Evolutionary conservation across 2,329 filamentous ascomycete genomes (phyloP).

Genomic region (Cylindrodendrum hubeiense): DNA sequence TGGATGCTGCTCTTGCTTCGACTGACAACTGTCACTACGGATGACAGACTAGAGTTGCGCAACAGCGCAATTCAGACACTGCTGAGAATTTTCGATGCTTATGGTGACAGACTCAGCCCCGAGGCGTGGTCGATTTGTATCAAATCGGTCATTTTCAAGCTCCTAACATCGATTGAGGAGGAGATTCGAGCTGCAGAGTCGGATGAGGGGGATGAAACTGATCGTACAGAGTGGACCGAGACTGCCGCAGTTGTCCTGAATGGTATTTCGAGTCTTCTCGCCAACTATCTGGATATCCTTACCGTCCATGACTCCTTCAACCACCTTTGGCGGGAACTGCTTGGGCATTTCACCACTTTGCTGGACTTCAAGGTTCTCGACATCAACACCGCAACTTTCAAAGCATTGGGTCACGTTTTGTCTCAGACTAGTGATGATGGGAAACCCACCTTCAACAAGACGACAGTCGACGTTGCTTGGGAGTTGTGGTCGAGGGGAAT

Average conservation of each 20-base stretch:
- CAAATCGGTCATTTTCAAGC: constrained; percentile 82
- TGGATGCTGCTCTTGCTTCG: constrained; percentile 84
- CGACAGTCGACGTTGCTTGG: constrained; percentile 74
- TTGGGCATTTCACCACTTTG: constrained; percentile 75
- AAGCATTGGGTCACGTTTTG: constrained; percentile 74
- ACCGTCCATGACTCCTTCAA: constrained; percentile 75
- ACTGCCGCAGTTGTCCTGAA: constrained; percentile 81
- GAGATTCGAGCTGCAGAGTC: constrained; percentile 60
- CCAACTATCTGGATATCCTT: constrained; percentile 81
- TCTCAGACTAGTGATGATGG: constrained; percentile 60
- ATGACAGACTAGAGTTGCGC: constrained; percentile 79
- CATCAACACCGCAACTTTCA: constrained; percentile 78
- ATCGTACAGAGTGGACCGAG: constrained; percentile 74
- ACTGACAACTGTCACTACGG: constrained; percentile 77
- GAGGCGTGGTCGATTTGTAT: constrained; percentile 88
- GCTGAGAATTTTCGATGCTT: constrained; percentile 91
- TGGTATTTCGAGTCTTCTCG: constrained; percentile 79
- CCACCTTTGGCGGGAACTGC: constrained; percentile 79
- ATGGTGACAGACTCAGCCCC: constrained; percentile 82
- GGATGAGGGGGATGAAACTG: constrained; percentile 54
- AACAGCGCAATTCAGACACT: constrained; percentile 94
- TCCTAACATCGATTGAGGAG: constrained; percentile 77
- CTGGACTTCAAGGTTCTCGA: constrained; percentile 75
- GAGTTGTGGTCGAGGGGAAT: constrained; percentile 76
- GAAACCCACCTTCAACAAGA: constrained; percentile 59